Evolutionary conservation across 129 eudicot genomes (phyloP), one percentile per base, ranked within the genome.

Genomic region (Cynara cardunculus): DNA sequence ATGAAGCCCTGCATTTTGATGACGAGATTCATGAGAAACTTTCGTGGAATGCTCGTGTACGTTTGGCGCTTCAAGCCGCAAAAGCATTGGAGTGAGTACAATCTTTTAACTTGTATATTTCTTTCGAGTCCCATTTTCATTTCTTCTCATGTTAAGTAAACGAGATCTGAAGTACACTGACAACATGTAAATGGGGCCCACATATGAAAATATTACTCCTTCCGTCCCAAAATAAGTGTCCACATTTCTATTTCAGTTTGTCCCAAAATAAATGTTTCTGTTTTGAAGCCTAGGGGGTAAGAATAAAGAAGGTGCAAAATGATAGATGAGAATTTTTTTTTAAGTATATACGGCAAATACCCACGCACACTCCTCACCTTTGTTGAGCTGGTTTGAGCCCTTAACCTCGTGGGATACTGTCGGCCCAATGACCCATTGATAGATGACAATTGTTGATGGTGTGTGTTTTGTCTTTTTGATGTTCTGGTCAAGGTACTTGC

Each of bases 1-100:
- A 87, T 72, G 97, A 90, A 75, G 97, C 97, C 80, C 74, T 93
- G 69, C 91, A 93, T 72, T 35, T 87, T 19, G 92, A 93, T 76
- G 88, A 87, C 35, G 85, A 86, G 78, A 84, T 86, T 30, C 92
- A 89, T 68, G 86, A 85, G 75, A 93, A 82, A 67, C 92, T 93
- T 71, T 89, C 97, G 7, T 93, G 97, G 97, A 89, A 84, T 76
- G 80, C 89, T 46, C 93, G 97, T 77, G 77, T 89, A 77, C 86
- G 76, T 22, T 53, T 93, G 79, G 96, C 97, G 0, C 97, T 90
- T 86, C 92, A 89, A 83, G 89, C 96, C 75, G 96, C 97, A 74
- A 86, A 81, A 81, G 93, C 97, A 72, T 81, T 93, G 19, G 96
- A 71, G 81, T 77, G 37, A 77, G 81, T 77, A 65, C 73, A 31